Evolutionary conservation across 176 grass and related monocot species (phyloP), one percentile per base, ranked within the genome.

Genomic region (Coix lacrymajobi): DNA sequence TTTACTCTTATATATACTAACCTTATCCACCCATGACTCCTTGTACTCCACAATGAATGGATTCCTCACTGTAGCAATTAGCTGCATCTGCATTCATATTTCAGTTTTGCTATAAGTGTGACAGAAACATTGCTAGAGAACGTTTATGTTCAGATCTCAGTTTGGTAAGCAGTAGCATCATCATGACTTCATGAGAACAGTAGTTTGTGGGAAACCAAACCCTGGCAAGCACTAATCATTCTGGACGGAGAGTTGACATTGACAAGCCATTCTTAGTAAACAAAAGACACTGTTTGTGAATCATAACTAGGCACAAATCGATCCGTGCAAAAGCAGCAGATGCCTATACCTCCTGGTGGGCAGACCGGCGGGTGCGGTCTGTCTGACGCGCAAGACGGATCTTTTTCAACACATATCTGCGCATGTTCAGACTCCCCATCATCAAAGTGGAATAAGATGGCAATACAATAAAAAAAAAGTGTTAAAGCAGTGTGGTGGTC

Each of bases 21-120:
- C 94, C 91, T 97, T 97, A 46, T 97, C 91, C 19, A 97, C 94
- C 94, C 94, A 97, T 30, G 94, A 97, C 84, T 97, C 94, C 86
- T 97, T 94, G 72, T 97, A 90, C 36, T 97, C 91, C 43, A 97
- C 94, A 75, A 97, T 94, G 76, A 97, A 97, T 66, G 94, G 94
- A 72, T 97, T 94, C 71, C 87, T 89, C 40, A 97, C 91, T 66
- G 85, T 88, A 61, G 94, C 90, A 58, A 97, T 97, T 34, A 97
- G 91, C 66, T 97, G 85, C 94, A 97, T 97, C 89, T 97, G 79
- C 44, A 83, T 7, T 49, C 72, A 30, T 5, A 73, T 70, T 78
- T 71, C 43, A 58, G 20, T 46, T 46, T 79, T 22, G 73, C 38
- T 80, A 52, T 80, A 52, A 81, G 71, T 54, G 62, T 66, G 79